A percentile compares a stretch with the other conserved stretches of the same genome.
Evolutionary conservation across 1,284 basidiomycete species (phyloP).

Genomic region (Pseudozyma hubeiensis): DNA sequence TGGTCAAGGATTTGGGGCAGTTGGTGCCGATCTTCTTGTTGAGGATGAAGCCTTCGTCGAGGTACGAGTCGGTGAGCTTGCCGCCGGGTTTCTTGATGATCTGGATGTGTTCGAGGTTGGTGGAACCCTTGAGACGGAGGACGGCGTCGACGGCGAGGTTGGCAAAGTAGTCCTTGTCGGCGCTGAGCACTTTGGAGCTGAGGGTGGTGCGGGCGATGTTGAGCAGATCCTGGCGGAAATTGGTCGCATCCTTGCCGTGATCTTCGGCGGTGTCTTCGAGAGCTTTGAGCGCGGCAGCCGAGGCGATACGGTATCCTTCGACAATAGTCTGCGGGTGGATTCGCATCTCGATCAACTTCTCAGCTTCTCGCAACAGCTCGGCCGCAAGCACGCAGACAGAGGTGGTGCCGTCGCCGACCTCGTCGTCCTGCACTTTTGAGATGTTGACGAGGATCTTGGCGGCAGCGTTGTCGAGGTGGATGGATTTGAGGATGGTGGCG

Average conservation of each 20-base stretch:
- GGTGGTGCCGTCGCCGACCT: conserved; percentile 97
- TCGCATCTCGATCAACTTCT: conserved; percentile 87
- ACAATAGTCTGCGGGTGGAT: conserved; percentile 99
- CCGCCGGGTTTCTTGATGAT: conserved; percentile 99
- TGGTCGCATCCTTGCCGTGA: conserved; percentile 77
- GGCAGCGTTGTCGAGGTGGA: conserved; percentile 97
- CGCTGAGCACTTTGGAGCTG: conserved; percentile 93
- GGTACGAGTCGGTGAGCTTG: conserved; percentile 96
- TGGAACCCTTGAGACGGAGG: conserved; percentile 91
- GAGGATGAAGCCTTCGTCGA: conserved; percentile 98
- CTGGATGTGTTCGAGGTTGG: conserved; percentile 97
- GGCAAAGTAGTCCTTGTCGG: conserved; percentile 98
- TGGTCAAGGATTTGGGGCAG: conserved; percentile 92
- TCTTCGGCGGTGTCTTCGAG: conserved; percentile 85
- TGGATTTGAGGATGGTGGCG: conserved; percentile 96
- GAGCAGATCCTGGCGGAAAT: conserved; percentile 89
- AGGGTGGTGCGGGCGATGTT: conserved; percentile 97
- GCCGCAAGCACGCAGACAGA: conserved; percentile 92
- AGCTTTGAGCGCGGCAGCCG: conserved; percentile 83
- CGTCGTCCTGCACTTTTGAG: conserved; percentile 99
- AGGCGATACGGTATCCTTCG: conserved; percentile 96
- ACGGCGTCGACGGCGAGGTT: conserved; percentile 98
- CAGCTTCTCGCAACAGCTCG: conserved; percentile 92
- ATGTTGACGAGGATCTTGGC: conserved; percentile 99
- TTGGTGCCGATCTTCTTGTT: conserved; percentile 96